Evolutionary conservation across 108 stramenopile genomes (phyloP), one percentile per base, ranked within the genome.

Genomic region (Nitzschia putrida): DNA sequence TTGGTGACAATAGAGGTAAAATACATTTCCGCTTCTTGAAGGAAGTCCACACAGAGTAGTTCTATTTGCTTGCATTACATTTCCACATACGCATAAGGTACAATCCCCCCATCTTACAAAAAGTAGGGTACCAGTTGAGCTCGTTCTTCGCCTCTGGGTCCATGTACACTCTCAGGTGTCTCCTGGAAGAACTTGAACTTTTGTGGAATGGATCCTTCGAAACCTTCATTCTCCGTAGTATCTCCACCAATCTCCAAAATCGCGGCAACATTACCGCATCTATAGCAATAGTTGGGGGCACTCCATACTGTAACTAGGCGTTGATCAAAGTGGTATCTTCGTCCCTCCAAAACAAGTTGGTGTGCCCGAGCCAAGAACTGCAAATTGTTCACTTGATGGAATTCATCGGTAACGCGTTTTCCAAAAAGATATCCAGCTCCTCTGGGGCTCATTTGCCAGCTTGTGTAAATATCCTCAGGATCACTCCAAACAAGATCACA

Each of bases 401-500:
- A 97, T 79, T 96, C 92, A 55, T 93, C 88, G 54, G 95, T 96
- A 9, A 95, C 93, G 47, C 80, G 87, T 44, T 89, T 80, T 12
- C 97, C 97, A 76, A 97, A 97, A 16, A 95, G 61, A 80, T 93
- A 97, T 18, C 97, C 97, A 5, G 97, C 97, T 7, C 97, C 97
- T 21, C 97, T 77, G 2, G 95, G 95, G 14, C 77, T 79, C 29
- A 87, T 53, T 66, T 80, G 77, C 86, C 86, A 84, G 20, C 76
- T 66, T 22, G 68, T 82, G 57, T 59, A 83, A 63, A 97, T 85
- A 61, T 99, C 99, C 73, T 99, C 99, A 4, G 99, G 99, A 75
- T 99, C 99, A 82, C 89, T 72, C 99, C 99, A 99, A 8, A 99
- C 90, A 57, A 99, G 83, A 85, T 99, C 99, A 73, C 97, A 98